Evolutionary conservation across 257 asterid species (phyloP), one percentile per base, ranked within the genome.

Genomic region (Ehretia macrophylla): DNA sequence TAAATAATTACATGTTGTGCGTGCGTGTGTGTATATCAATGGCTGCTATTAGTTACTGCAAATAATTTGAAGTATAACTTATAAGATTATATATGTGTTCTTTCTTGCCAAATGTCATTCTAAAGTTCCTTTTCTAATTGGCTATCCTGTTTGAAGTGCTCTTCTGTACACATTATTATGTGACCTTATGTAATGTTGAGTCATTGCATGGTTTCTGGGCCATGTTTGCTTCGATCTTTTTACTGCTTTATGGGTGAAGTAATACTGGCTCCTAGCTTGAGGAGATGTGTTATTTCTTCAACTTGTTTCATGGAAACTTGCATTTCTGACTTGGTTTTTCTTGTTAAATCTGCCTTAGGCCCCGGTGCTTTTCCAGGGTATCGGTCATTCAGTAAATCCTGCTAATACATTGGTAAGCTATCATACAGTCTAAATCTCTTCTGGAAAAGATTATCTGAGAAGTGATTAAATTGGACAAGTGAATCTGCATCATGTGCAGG

Each of bases 321-420:
- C 20, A 45, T 46, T 66, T 44, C 58, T 62, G 42, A 51, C 35
- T 45, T 19, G 8, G n/a, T 23, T 50, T 53, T 27, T 50, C 51
- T 39, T 60, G 65, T 45, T 59, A 18, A 40, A 18, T 53, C 21
- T 62, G 3, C 21, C 60, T 42, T 83, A 90, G 96, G 94, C 89
- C 65, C 98, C 96, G 11, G 85, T 90, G 59, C 84, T 90, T 64
- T 90, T 81, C 62, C 87, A 78, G 74, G 98, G 98, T 67, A 81
- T 82, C 50, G 94, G 98, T 37, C 98, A 87, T 72, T 81, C 86
- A 2, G 68, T 90, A 59, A 83, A 82, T 77, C 85, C 94, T 49
- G 80, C 88, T 48, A 90, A 78, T 75, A 80, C 69, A 77, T 70
- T 90, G 96, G 96, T 90, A 85, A 66, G 55, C 51, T 71, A 59